A percentile compares a stretch with the other conserved stretches of the same genome.
Evolutionary conservation across 495 filamentous ascomycete genomes (phyloP).

Genomic region (Neurospora tetraspora): DNA sequence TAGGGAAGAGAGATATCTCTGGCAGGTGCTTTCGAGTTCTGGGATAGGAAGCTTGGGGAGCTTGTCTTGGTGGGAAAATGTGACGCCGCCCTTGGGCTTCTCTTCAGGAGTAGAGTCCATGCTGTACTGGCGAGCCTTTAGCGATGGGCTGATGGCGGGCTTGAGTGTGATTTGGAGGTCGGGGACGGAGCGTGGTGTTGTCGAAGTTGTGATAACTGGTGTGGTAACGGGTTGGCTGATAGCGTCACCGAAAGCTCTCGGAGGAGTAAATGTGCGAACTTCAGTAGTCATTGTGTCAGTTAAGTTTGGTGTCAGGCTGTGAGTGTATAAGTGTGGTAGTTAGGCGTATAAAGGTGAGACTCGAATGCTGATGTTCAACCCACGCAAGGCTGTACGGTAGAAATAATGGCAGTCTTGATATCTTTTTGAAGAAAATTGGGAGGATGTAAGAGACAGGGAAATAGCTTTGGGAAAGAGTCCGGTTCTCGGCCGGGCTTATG

Average conservation of each 20-base stretch:
- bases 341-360: conserved; percentile 66
- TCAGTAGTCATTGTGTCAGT: conserved; percentile 34
- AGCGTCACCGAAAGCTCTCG: conserved; percentile 62
- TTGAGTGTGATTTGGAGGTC: conserved; percentile 20
- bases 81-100: conserved; percentile 54
- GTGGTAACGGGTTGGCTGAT: conserved; percentile 33
- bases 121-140: conserved; percentile 18
- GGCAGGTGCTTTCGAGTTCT: conserved; percentile 71
- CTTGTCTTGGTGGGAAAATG: conserved; percentile 80
- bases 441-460: conserved; percentile 7
- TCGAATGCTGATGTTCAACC: conserved; percentile 66
- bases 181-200: conserved; percentile 18
- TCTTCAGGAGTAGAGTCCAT: conserved; percentile 29
- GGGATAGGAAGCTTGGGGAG: conserved; percentile 91
- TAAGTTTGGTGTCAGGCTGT: not conserved
- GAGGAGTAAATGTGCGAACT: conserved; percentile 54
- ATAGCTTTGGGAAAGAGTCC: conserved; percentile 3
- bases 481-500: not conserved
- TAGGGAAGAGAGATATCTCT: conserved; percentile 72
- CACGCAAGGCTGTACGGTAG: conserved; percentile 75
- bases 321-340: conserved; percentile 17
- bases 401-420: conserved; percentile 72
- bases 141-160: conserved; percentile 15
- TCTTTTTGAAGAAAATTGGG: not conserved
- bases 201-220: conserved; percentile 4